Conservation (phyloP, 805 yeast species). For the Cyberlindnera saturnus region DNA sequence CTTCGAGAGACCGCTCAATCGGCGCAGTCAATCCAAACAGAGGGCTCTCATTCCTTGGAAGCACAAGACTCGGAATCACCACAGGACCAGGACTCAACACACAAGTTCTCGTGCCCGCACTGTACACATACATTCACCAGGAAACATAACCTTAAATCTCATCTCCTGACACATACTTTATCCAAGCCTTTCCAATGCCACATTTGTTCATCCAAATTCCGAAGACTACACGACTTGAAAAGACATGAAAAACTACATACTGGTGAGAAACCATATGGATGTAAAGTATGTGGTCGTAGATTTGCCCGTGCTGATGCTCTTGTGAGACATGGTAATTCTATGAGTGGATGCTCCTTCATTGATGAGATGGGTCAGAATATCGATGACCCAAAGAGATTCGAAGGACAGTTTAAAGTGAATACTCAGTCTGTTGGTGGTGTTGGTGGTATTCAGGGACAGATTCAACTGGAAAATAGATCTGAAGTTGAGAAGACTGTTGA, state of each 20-base stretch:
- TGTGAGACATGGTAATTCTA: conserved; percentile 54
- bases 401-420: neutral
- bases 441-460: neutral
- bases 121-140: conserved; percentile 65
- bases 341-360: conserved; percentile 22
- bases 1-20: too few species aligned
- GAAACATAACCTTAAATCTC: conserved; percentile 70
- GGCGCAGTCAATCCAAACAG: too few species aligned
- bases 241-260: conserved; percentile 73
- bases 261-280: conserved; percentile 64
- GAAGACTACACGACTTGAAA: conserved; percentile 71
- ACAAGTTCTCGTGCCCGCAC: conserved; percentile 37
- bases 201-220: conserved; percentile 54
- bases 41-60: neutral
- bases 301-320: conserved; percentile 78
- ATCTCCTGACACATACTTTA: conserved; percentile 60
- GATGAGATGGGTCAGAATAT: conserved; percentile 8
- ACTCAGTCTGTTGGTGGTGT: neutral
- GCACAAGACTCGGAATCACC: neutral
- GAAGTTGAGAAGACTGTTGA: neutral
- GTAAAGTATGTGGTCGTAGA: conserved; percentile 52
- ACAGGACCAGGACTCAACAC: neutral
- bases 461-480: neutral
- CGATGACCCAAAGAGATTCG: neutral
- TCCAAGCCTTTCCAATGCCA: conserved; percentile 59